Conservation (phyloP, 2,329 filamentous ascomycete species). For the Fusarium redolens region DNA sequence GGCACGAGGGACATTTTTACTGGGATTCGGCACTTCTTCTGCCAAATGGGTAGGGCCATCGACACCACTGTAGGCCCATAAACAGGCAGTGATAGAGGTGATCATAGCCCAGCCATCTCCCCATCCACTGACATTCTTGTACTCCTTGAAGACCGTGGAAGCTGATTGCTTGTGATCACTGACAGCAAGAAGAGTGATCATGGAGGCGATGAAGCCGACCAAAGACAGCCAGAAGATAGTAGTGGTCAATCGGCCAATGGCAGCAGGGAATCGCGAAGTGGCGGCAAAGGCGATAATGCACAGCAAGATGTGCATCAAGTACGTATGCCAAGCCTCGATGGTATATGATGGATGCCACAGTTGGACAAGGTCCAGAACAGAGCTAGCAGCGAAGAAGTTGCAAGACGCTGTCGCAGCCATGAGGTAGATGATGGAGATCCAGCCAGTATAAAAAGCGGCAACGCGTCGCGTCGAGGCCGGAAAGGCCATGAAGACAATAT, state of each 20-base stretch:
- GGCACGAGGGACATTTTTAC: constrained; percentile 41
- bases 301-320: constrained; percentile 40
- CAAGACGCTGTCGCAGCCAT: constrained; percentile 42
- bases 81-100: constrained; percentile 38
- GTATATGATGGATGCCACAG: constrained; percentile 37
- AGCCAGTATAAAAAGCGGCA: constrained; percentile 42
- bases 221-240: constrained; percentile 39
- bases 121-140: constrained; percentile 42
- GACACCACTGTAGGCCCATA: constrained; percentile 41
- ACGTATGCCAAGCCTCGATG: constrained; percentile 42
- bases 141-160: constrained; percentile 35
- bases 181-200: constrained; percentile 36
- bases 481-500: constrained; percentile 44
- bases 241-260: constrained; percentile 41
- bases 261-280: constrained; percentile 36
- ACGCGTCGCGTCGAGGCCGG: constrained; percentile 36
- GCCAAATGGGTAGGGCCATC: constrained; percentile 40
- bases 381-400: constrained; percentile 43
- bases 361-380: constrained; percentile 36
- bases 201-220: constrained; percentile 39
- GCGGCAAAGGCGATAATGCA: constrained; percentile 37
- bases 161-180: constrained; percentile 35
- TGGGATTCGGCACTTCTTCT: constrained; percentile 43
- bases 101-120: constrained; percentile 42
- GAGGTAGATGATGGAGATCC: constrained; percentile 43